Base-by-base conservation (phyloP, 2,329 filamentous ascomycete genomes). In the Sarocladium strictum region DNA sequence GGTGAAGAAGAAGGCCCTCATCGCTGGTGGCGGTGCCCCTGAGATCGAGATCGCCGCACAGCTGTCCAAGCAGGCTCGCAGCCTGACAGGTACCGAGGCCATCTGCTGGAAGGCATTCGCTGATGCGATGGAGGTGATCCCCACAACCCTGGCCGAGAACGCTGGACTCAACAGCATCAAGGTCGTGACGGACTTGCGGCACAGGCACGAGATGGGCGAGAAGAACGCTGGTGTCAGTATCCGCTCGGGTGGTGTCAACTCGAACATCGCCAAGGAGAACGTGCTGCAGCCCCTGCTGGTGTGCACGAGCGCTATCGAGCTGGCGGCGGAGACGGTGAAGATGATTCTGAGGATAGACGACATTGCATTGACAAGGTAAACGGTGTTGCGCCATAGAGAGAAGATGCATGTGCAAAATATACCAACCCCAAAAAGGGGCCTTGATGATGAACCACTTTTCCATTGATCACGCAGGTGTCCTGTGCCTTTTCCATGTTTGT, bases 31-130 rank as follows among this genome's bases (percentile, higher is more conserved):
- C 65, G 94, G 94, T 68, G 94, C 94, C 2, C 90, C 94, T 24
- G 94, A 99, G 73, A 95, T 97, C 65, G 92, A 97, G 74, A 93
- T 99, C 64, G 90, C 94, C 21, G 88, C 94, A 54, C 83, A 90
- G 65, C 82, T 99, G 32, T 84, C 87, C 55, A 87, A 89, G 72
- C 87, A 89, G 67, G 84, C 93, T 9, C 88, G 92, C 61, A 85
- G 86, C 64, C 79, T 97, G 57, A 86, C 86, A 1, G 95, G 95
- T 57, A 97, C 94, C 4, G 94, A 99, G 72, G 85, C 91, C 37
- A 97, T 97, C 67, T 99, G 94, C 83, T 99, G 90, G 90, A 97
- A 97, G 76, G 93, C 93, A 1, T 99, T 99, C 67, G 94, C 95
- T 1, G 93, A 99, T 60, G 94, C 94, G 7, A 87, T 99, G 77